These are phyloP conservation scores for Aspergillus taichungensis DNA, from an alignment of 495 filamentous ascomycete genomes.

Conservation along the genomic window DNA sequence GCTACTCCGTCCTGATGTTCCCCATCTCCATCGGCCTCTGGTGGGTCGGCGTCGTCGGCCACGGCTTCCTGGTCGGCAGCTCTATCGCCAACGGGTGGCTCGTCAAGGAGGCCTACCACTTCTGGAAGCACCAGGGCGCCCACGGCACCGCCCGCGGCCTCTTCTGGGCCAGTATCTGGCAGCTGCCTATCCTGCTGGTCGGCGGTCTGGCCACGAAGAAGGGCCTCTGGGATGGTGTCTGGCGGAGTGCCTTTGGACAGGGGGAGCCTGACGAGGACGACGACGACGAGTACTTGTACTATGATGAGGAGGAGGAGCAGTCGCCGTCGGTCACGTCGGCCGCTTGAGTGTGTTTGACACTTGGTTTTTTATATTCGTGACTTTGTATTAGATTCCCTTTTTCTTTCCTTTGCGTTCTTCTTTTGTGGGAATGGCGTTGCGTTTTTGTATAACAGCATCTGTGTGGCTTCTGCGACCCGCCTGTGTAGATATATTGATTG, in stretches of 20 bases:
- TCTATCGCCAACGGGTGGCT: slow-evolving; percentile 81
- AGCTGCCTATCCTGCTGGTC: slow-evolving; percentile 83
- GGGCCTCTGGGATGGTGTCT: slow-evolving; percentile 82
- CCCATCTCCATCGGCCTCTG: slow-evolving; percentile 80
- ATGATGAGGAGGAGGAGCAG: slow-evolving; percentile 29
- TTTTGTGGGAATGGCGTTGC: slow-evolving; percentile 6
- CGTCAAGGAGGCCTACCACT: slow-evolving; percentile 66
- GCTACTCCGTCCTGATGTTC: slow-evolving; percentile 82
- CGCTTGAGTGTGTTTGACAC: background rate
- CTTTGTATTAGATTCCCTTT: slow-evolving; percentile 13
- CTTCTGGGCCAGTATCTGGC: slow-evolving; percentile 98
- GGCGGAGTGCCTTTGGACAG: slow-evolving; percentile 53
- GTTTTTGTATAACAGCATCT: slow-evolving; percentile 11
- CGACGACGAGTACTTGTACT: slow-evolving; percentile 33
- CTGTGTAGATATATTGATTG: slow-evolving; percentile 1
- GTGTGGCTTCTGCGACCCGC: background rate
- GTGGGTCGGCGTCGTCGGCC: slow-evolving; percentile 75
- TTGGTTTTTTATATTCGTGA: background rate
- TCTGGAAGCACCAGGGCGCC: slow-evolving; percentile 70
- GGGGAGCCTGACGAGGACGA: slow-evolving; percentile 35
- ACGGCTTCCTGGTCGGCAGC: slow-evolving; percentile 75
- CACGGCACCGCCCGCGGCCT: slow-evolving; percentile 75
- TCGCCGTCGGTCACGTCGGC: background rate
- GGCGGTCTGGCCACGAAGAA: slow-evolving; percentile 91
- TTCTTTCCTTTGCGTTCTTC: background rate